phyloP scores from a whole-genome alignment of 2,329 filamentous ascomycete genomes.

The Plectosphaerella plurivora region DNA sequence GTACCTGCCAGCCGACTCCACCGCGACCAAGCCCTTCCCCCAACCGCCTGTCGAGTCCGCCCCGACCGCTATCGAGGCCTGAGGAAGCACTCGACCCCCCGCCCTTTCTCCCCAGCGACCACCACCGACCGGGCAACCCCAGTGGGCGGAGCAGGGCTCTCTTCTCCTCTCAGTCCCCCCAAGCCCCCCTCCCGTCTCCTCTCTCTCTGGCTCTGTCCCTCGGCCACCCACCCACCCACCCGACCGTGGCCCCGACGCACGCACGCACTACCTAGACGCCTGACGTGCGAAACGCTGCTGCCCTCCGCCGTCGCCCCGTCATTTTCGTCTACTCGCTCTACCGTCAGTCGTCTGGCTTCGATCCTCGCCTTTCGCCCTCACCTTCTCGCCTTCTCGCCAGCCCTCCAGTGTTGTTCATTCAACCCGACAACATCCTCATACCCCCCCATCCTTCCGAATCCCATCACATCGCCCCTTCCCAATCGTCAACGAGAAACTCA shows the following conservation, averaged over 20 bases:
- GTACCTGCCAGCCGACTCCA: no score
- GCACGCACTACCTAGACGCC: constrained; percentile 1
- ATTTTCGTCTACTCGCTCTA: not conserved
- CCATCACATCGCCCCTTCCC: not conserved
- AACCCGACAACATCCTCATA: constrained; percentile 1
- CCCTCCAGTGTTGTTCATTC: not conserved
- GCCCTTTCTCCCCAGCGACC: no score
- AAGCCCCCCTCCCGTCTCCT: no score
- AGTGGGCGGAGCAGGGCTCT: no score
- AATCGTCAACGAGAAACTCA: constrained; percentile 2
- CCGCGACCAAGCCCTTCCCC: no score
- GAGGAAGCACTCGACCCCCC: no score
- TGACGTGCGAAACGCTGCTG: not conserved
- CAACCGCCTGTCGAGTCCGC: no score
- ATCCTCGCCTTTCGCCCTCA: constrained; percentile 1
- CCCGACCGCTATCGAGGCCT: no score
- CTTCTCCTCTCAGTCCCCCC: no score
- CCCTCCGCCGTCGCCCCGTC: not conserved
- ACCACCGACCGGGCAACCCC: no score
- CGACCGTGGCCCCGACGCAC: not conserved
- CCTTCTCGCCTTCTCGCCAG: not conserved
- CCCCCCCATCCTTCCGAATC: constrained; percentile 2
- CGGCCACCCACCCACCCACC: no score
- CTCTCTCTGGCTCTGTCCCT: no score
- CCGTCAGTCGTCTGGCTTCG: not conserved